phyloP scores from a whole-genome alignment of 306 rosid genomes.

The Sesbania bispinosa region DNA sequence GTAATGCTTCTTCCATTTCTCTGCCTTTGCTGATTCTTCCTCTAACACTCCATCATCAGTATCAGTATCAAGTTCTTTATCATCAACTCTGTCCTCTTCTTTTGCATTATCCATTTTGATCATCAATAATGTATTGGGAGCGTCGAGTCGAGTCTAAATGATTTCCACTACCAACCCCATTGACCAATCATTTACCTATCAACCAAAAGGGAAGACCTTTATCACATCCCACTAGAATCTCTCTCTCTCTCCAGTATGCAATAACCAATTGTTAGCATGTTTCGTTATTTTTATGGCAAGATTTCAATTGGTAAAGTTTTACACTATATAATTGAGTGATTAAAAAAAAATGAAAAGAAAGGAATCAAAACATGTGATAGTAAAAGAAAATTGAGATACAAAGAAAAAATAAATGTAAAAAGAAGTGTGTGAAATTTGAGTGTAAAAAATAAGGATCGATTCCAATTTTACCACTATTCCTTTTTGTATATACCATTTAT shows the following conservation, averaged over 20 bases:
- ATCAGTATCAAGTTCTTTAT: conserved; percentile 5
- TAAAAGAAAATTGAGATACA: no score
- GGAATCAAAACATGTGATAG: no score
- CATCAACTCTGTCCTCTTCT: not conserved
- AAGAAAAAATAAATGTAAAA: no score
- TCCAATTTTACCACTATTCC: no score
- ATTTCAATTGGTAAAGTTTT: no score
- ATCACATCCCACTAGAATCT: not conserved
- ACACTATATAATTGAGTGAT: no score
- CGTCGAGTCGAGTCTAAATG: not conserved
- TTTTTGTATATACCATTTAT: no score
- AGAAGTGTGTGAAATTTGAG: no score
- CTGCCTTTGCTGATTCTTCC: conserved; percentile 13
- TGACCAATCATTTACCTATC: not conserved
- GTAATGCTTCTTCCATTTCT: conserved; percentile 68
- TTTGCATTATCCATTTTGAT: not conserved
- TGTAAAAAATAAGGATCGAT: no score
- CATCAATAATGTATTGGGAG: not conserved
- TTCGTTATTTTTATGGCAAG: no score
- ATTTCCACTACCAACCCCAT: not conserved
- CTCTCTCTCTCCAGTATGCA: not conserved
- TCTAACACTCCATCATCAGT: conserved; percentile 19
- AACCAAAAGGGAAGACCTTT: not conserved
- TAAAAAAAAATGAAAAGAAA: no score
- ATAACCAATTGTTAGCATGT: no score